Conservation (phyloP, 1,139 yeast species). For the Taphrina sp. region DNA sequence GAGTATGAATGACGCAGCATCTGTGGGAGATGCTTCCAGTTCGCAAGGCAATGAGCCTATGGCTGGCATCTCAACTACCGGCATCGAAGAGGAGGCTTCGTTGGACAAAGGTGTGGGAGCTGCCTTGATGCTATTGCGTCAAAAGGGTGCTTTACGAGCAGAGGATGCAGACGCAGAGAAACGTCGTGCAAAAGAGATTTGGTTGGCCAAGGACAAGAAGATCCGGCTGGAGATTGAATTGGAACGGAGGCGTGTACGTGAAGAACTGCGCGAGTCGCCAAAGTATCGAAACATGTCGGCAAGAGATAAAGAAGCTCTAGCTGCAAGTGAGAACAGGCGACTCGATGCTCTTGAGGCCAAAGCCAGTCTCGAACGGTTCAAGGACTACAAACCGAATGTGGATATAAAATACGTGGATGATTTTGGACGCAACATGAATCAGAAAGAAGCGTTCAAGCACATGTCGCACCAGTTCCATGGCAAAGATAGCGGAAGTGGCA, state of each 20-base stretch:
- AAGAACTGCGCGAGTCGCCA: conserved; percentile 40
- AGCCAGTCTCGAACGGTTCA: conserved; percentile 45
- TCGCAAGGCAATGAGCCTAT: background rate
- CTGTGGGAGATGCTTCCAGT: background rate
- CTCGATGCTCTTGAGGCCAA: conserved; percentile 42
- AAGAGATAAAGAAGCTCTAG: conserved; percentile 44
- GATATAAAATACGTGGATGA: conserved; percentile 68
- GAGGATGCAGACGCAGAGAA: conserved; percentile 36
- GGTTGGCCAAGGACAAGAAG: conserved; percentile 36
- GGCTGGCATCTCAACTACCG: conserved; percentile 31
- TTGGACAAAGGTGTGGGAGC: conserved; percentile 38
- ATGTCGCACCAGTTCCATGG: conserved; percentile 89
- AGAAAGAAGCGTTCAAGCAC: conserved; percentile 81
- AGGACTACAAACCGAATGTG: conserved; percentile 63
- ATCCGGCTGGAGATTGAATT: conserved; percentile 35
- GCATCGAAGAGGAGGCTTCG: conserved; percentile 37
- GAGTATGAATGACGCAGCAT: background rate
- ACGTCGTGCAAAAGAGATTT: conserved; percentile 35
- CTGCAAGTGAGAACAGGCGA: conserved; percentile 48
- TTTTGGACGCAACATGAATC: conserved; percentile 60
- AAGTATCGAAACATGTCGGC: conserved; percentile 43
- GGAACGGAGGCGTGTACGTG: conserved; percentile 37
- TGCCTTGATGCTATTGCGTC: conserved; percentile 37
- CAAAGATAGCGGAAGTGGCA: conserved; percentile 50
- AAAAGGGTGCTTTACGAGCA: conserved; percentile 35